Base-by-base conservation (phyloP, 352 stramenopile genomes). In the Albugo candida region DNA sequence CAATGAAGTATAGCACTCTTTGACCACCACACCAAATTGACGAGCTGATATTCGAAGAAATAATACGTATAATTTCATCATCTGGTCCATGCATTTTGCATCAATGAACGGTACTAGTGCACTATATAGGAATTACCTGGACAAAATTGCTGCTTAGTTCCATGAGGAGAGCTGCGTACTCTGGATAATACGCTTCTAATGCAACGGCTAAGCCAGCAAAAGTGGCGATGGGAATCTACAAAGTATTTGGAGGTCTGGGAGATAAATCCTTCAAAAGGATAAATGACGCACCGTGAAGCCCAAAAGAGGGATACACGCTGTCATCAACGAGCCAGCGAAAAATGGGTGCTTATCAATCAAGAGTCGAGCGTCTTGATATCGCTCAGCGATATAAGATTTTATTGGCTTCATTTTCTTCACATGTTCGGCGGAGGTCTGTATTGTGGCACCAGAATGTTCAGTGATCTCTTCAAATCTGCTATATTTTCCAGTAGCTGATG, bases 31-130 rank as follows among this genome's bases (percentile, higher is more conserved):
- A 8, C 63, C 63, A 31, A 83, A 41, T 56, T 88, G 75, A 12
- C 72, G 68, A 14, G 67, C 68, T 53, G 63, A 69, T 56, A 88
- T 83, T 52, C 84, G 83, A 37, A 85, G 51, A 20, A 88, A 51
- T 16, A 88, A 57, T 20, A 83, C 58, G 70, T 68, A 88, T 24
- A 88, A 53, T 42, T 79, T 84, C 24, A 67, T 78, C 74, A 86
- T 86, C 70, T 83, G 2, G 37, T 20, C 19, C 35, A 24, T 13
- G 57, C 14, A 60, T 12, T 55, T 12, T 53, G 13, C 0, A 53
- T 44, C 2, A 35, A 2, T 19, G 20, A 53, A 19, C 27, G 40
- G 38, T 18, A 12, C 19, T n/a, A 46, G 37, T n/a, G 1, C 14
- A 51, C 10, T 8, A 18, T 5, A 45, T 20, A 34, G 11, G 13